Evolutionary conservation across 225 moss, liverwort and hornwort genomes (phyloP), one percentile per base, ranked within the genome.

Genomic region (Pseudisothecium myosuroides): DNA sequence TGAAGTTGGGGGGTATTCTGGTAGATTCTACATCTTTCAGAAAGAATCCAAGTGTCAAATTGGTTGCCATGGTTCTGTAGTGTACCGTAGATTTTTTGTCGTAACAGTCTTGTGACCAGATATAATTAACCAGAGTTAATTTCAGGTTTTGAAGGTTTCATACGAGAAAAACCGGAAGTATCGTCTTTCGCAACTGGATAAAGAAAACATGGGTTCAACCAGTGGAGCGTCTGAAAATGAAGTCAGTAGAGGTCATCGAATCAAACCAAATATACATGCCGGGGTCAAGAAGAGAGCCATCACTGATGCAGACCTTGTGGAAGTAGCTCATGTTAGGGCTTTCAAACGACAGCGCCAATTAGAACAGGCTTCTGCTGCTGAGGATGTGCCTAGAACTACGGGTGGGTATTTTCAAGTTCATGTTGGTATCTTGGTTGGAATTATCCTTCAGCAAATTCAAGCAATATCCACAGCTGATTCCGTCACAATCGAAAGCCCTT

Each of bases 121-220:
- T 41, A 64, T 86, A 66, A 56, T 83, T 61, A 41, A 88, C 68
- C 47, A 26, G 69, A 32, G 80, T 67, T 45, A 29, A 60, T 74
- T 89, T 65, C 92, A 97, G 97, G 98, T 99, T 41, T 95, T 99
- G 82, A 93, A 95, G 86, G 96, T 99, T 83, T 99, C 99, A 24
- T 99, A 99, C 82, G 97, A 99, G 91, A 99, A 97, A 55, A 99
- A 97, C 87, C 91, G 96, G 90, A 94, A 92, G 76, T 91, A 85
- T 85, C 96, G 97, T 52, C 95, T 99, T 67, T 92, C 91, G 62
- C 95, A 93, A 45, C 80, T 96, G 91, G 94, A 88, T 75, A 96
- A 94, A 73, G 94, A 92, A 87, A 93, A 88, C 19, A 85, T 91
- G 81, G 91, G 90, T 52, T 64, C 65, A 49, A 76, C 72, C 65